These are phyloP conservation scores for Trichoderma sp. DNA, from an alignment of 2,329 filamentous ascomycete genomes.

Conservation along the genomic window DNA sequence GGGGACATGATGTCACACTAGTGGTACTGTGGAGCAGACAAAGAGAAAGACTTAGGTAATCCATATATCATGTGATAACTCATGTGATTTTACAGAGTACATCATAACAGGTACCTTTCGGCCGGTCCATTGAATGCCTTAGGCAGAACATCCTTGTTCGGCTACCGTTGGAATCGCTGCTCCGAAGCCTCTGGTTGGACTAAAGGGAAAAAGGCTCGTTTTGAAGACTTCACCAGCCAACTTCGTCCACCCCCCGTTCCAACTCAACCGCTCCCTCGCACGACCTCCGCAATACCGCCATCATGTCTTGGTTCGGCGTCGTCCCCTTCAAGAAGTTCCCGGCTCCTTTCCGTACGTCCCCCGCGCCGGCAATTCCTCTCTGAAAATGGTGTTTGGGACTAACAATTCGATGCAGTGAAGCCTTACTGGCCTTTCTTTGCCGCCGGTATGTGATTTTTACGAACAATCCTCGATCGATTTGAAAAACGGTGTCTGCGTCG, in stretches of 20 bases:
- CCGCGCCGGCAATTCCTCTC: conserved; percentile 28
- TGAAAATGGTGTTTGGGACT: conserved; percentile 24
- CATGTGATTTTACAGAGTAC: background rate
- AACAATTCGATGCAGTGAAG: conserved; percentile 59
- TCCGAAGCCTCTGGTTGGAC: conserved; percentile 30
- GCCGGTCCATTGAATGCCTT: background rate
- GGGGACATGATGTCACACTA: conserved; percentile 24
- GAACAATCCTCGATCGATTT: background rate
- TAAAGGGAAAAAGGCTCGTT: conserved; percentile 42
- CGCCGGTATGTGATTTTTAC: conserved; percentile 70
- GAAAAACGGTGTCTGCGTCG: background rate
- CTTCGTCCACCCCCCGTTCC: conserved; percentile 32
- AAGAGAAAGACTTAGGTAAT: background rate
- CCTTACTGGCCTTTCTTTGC: conserved; percentile 92
- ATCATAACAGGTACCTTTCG: background rate
- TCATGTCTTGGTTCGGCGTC: conserved; percentile 72
- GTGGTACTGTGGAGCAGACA: background rate
- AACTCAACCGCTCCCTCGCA: conserved; percentile 38
- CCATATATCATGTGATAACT: background rate
- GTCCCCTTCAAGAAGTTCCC: conserved; percentile 74
- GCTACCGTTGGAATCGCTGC: conserved; percentile 36
- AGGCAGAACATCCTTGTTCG: conserved; percentile 26
- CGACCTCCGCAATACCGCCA: conserved; percentile 46
- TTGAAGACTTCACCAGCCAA: conserved; percentile 35
- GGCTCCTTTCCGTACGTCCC: conserved; percentile 70